Evolutionary conservation across 176 grass and related monocot genomes (phyloP).

Genomic region (Metroxylon sagu): DNA sequence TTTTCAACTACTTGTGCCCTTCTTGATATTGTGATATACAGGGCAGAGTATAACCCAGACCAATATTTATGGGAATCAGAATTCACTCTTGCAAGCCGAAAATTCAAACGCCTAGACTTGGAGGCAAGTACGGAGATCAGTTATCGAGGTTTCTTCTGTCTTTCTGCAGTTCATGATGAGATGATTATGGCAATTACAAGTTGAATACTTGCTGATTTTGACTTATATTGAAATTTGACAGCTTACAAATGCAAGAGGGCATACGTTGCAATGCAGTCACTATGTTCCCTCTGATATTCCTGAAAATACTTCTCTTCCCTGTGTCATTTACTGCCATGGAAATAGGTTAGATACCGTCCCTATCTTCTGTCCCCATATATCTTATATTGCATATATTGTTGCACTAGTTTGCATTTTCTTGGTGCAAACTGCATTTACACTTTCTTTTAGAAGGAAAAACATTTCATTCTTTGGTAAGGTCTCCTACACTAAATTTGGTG

Average conservation of each 20-base stretch:
- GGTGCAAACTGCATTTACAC: no score
- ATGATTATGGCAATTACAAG: background rate
- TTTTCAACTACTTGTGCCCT: background rate
- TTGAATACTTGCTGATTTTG: conserved; percentile 10
- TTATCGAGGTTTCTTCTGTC: conserved; percentile 30
- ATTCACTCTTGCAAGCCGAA: conserved; percentile 85
- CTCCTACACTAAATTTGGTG: no score
- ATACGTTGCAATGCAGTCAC: conserved; percentile 92
- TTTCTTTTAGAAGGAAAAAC: no score
- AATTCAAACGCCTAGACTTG: conserved; percentile 92
- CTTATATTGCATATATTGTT: no score
- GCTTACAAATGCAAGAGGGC: conserved; percentile 78
- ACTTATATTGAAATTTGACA: conserved; percentile 24
- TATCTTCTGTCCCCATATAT: no score
- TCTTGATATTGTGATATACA: conserved; percentile 28
- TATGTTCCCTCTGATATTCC: conserved; percentile 80
- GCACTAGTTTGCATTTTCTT: no score
- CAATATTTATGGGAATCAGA: conserved; percentile 98
- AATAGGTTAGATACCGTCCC: conserved; percentile 48
- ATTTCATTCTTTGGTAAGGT: no score
- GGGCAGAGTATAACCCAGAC: conserved; percentile 97
- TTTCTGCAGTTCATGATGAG: conserved; percentile 21
- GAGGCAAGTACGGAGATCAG: conserved; percentile 92
- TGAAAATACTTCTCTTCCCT: conserved; percentile 73
- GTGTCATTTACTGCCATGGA: conserved; percentile 96